Base-by-base conservation (phyloP, 208 protist species). In the Tritrichomonas musculus region DNA sequence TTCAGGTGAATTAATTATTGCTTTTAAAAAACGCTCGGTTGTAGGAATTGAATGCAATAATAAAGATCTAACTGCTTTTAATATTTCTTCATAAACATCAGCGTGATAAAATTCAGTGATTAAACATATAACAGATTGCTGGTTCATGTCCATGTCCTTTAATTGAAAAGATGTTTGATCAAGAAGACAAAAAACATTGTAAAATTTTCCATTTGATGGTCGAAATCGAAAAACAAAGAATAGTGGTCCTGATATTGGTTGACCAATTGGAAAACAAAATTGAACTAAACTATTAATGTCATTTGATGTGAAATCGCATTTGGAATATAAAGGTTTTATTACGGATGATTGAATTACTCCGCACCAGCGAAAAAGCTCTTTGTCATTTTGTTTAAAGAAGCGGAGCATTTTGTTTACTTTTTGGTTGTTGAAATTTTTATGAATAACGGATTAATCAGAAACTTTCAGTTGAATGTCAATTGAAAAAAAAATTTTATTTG, bases 121-220 rank as follows among this genome's bases (percentile, higher is more conserved):
- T 44, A 88, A 57, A 36, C 77, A 88, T 39, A 88, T 57, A 8
- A 88, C 20, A 53, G 9, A 17, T 39, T 88, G 77, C 39, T 88
- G 5, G 39, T 53, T 50, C 36, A 13, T n/a, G 57, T 57, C 44
- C 47, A 88, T 47, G 2, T 88, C 77, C n/a, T 84, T 84, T 9
- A 84, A n/a, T 84, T 84, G 73, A 53, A 47, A 84, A n/a, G 73
- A 84, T 22, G 73, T 84, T 33, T 53, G 77, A 39, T 88, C 77
- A 27, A 88, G 5, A 5, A 88, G 77, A 39, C 77, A 88, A 57
- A 88, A 88, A 53, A 49, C 77, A 88, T 88, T 88, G 47, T 88
- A 88, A 60, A 88, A 88, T 3, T 60, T 88, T 5, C 41, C 47
- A 57, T 88, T 36, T 57, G 77, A 53, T 39, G 77, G 8, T 20